These are phyloP conservation scores for Aspergillus aculeatus DNA, from an alignment of 2,329 filamentous ascomycete genomes.

Conservation along the genomic window DNA sequence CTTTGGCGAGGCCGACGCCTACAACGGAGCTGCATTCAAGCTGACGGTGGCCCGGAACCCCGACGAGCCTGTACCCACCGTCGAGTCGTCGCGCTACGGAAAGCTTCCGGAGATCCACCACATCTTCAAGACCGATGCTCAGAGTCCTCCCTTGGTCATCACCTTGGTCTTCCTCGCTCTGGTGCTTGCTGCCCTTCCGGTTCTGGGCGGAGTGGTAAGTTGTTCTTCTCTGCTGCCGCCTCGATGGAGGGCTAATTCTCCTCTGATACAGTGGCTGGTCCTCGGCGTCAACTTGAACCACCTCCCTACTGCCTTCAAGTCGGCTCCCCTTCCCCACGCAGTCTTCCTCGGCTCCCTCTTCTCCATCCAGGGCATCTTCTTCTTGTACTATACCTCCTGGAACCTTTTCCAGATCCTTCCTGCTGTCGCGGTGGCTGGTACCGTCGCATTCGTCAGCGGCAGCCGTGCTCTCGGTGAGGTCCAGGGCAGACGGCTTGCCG, in stretches of 20 bases:
- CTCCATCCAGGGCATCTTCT: constrained; percentile 87
- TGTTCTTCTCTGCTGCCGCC: not conserved
- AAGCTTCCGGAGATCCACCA: constrained; percentile 84
- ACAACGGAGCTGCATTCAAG: constrained; percentile 70
- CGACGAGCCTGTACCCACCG: constrained; percentile 57
- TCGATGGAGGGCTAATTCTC: constrained; percentile 8
- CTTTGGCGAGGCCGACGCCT: constrained; percentile 71
- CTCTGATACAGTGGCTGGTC: constrained; percentile 64
- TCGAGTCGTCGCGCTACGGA: constrained; percentile 77
- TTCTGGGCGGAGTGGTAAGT: constrained; percentile 68
- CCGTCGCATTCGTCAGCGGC: constrained; percentile 78
- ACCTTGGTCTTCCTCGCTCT: constrained; percentile 74
- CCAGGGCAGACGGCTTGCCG: constrained; percentile 79
- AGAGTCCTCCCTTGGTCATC: constrained; percentile 76
- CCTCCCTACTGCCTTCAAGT: constrained; percentile 68
- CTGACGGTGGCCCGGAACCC: constrained; percentile 66
- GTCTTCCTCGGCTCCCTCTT: constrained; percentile 85
- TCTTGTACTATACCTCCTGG: constrained; percentile 90
- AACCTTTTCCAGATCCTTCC: constrained; percentile 88
- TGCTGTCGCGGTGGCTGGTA: constrained; percentile 64
- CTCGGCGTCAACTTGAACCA: constrained; percentile 84
- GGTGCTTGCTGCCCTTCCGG: constrained; percentile 71
- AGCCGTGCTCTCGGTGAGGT: constrained; percentile 90
- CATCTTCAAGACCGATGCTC: constrained; percentile 77
- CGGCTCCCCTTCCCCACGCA: constrained; percentile 75